Evolutionary conservation across 1,284 basidiomycete species (phyloP).

Genomic region (Sanghuangporus weigelae): DNA sequence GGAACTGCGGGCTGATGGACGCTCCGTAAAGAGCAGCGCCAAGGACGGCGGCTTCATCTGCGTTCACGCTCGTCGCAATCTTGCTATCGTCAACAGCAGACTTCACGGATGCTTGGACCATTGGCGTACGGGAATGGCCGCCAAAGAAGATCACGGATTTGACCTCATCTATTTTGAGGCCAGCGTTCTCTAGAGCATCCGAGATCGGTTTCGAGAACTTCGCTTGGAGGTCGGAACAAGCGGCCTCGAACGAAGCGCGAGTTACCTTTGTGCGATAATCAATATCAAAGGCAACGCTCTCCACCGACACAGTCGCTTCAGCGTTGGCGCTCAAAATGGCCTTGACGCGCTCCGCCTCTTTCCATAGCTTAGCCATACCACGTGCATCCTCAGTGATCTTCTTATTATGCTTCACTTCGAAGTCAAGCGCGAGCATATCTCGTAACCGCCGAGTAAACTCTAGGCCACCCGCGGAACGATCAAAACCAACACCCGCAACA

Average conservation of each 20-base stretch:
- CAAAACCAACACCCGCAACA: slow-evolving; percentile 77
- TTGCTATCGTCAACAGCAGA: slow-evolving; percentile 74
- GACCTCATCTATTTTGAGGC: slow-evolving; percentile 59
- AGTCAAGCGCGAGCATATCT: slow-evolving; percentile 75
- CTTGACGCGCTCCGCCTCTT: slow-evolving; percentile 91
- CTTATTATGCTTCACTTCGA: slow-evolving; percentile 63
- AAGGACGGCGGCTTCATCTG: slow-evolving; percentile 94
- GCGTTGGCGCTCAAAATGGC: slow-evolving; percentile 90
- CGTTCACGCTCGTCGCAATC: slow-evolving; percentile 92
- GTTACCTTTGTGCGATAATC: slow-evolving; percentile 83
- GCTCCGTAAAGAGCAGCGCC: slow-evolving; percentile 94
- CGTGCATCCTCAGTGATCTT: slow-evolving; percentile 70
- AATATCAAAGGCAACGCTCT: slow-evolving; percentile 85
- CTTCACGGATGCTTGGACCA: slow-evolving; percentile 83
- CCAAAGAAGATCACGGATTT: slow-evolving; percentile 90
- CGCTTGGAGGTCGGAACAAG: slow-evolving; percentile 55
- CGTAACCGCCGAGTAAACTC: slow-evolving; percentile 82
- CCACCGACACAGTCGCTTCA: slow-evolving; percentile 73
- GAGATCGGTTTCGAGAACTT: slow-evolving; percentile 72
- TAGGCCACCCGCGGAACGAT: slow-evolving; percentile 73
- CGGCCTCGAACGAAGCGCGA: slow-evolving; percentile 73
- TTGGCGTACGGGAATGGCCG: slow-evolving; percentile 85
- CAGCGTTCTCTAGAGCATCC: slow-evolving; percentile 70
- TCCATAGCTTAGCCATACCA: slow-evolving; percentile 91
- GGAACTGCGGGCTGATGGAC: slow-evolving; percentile 84